These are phyloP conservation scores for Eucalyptus leucophloia DNA, from an alignment of 345 rosid species.

Conservation along the genomic window DNA sequence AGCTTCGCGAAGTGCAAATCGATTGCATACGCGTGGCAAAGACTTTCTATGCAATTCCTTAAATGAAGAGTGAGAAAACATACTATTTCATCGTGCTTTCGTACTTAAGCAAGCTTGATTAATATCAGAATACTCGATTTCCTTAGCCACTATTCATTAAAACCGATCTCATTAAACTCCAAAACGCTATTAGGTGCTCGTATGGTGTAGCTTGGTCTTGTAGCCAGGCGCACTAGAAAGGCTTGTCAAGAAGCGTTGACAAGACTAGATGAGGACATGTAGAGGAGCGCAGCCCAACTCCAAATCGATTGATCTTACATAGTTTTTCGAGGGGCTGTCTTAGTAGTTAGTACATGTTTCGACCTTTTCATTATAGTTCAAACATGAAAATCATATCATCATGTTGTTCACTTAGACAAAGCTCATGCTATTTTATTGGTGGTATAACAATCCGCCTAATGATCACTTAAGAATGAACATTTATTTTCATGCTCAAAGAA, in stretches of 20 bases:
- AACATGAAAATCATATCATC: no score
- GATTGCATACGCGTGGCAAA: neutral
- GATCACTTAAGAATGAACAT: no score
- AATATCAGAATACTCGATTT: neutral
- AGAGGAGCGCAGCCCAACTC: no score
- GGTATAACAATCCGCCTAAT: no score
- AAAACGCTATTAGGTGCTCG: neutral
- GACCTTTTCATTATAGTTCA: no score
- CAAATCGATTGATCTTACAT: accelerated
- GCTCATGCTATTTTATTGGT: no score
- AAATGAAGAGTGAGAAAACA: neutral
- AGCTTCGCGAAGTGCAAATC: neutral
- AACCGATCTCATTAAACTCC: neutral
- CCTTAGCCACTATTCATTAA: neutral
- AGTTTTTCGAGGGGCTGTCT: no score
- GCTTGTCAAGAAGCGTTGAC: neutral
- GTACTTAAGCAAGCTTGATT: neutral
- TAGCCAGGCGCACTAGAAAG: neutral
- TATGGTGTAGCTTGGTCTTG: neutral
- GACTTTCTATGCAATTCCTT: neutral
- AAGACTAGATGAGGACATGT: no score
- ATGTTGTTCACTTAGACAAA: accelerated
- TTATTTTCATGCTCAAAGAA: no score
- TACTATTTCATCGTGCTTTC: neutral
- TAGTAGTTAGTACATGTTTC: no score